Conservation (phyloP, 225 moss, liverwort and hornwort species). For the Thuidium tamariscinum region DNA sequence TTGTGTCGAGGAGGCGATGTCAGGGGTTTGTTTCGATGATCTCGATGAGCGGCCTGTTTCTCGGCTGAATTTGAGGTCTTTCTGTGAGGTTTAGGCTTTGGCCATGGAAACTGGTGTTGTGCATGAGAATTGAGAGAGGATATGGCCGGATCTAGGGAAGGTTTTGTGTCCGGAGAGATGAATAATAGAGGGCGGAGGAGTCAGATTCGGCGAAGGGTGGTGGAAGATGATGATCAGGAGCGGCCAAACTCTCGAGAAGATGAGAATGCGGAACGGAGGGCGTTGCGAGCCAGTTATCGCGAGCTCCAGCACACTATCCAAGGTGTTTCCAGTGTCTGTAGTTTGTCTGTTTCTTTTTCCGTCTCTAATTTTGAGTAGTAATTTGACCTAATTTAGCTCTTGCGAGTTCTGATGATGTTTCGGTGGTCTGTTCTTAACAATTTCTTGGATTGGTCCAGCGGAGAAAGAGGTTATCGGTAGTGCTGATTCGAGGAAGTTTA, state of each 20-base stretch:
- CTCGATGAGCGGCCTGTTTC: background rate
- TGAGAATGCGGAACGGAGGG: conserved; percentile 23
- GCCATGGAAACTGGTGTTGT: background rate
- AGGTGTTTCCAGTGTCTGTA: conserved; percentile 4
- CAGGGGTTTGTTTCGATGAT: background rate
- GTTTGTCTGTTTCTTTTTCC: background rate
- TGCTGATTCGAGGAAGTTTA: conserved; percentile 28
- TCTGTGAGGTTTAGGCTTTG: background rate
- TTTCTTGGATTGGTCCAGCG: background rate
- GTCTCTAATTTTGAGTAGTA: background rate
- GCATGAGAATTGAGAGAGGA: background rate
- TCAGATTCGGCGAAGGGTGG: background rate
- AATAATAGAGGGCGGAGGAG: background rate
- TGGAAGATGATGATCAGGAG: background rate
- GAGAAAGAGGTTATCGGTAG: conserved; percentile 23
- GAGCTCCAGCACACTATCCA: conserved; percentile 19
- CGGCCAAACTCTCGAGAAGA: background rate
- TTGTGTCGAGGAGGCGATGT: background rate
- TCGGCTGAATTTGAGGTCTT: background rate
- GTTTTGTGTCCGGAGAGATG: background rate
- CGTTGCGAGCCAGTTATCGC: conserved; percentile 39
- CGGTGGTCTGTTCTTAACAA: background rate
- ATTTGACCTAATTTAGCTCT: background rate
- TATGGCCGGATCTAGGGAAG: background rate
- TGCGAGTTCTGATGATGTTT: background rate